phyloP scores from a whole-genome alignment of 441 rosid genomes.

The Theobroma grandiflorum region DNA sequence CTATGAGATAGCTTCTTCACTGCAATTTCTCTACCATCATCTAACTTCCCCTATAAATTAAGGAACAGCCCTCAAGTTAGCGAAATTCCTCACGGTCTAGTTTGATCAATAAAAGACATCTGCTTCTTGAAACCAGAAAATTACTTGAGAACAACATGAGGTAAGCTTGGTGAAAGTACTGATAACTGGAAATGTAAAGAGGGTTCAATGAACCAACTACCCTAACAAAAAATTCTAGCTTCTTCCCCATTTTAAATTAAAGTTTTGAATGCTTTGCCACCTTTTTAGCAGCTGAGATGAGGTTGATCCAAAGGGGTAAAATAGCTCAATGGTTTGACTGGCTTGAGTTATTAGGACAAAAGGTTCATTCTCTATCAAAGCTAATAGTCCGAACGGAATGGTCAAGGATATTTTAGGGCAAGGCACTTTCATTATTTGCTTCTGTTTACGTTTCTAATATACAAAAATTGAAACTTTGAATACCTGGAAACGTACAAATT shows the following conservation, averaged over 20 bases:
- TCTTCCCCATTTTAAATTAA: neutral
- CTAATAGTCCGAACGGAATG: neutral
- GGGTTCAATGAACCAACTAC: neutral
- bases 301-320: neutral
- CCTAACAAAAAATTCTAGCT: neutral
- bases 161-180: neutral
- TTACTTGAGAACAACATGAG: slow-evolving; percentile 4
- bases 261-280: neutral
- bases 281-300: neutral
- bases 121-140: slow-evolving; percentile 9
- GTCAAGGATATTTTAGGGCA: neutral
- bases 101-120: slow-evolving; percentile 10
- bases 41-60: slow-evolving; percentile 64
- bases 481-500: neutral
- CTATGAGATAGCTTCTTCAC: slow-evolving; percentile 82
- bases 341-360: neutral
- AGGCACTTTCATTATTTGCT: neutral
- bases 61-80: slow-evolving; percentile 29
- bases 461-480: slow-evolving; percentile 15
- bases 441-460: neutral
- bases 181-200: neutral
- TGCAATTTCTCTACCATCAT: slow-evolving; percentile 87
- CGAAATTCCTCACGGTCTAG: slow-evolving; percentile 1
- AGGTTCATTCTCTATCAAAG: neutral
- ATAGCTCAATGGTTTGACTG: slow-evolving; percentile 12